A percentile compares a stretch with the other conserved stretches of the same genome.
Conservation (phyloP, 345 rosid genomes). For the Euphorbia lathyris region DNA sequence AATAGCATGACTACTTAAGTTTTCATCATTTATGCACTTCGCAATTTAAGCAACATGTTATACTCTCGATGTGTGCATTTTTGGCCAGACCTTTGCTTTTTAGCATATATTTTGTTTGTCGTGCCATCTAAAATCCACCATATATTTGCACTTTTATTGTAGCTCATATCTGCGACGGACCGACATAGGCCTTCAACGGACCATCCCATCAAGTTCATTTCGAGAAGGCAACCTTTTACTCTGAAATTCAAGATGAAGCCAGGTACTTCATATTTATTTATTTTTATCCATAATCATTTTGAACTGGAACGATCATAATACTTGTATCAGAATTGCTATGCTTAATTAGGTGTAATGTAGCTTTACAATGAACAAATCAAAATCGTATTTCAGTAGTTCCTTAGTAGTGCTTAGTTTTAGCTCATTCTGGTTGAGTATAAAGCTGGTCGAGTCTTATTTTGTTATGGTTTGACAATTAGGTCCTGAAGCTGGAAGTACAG, state of each 20-base stretch:
- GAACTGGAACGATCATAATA: neutral
- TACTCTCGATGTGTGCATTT: too few relatives aligned
- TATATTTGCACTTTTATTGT: constrained; percentile 29
- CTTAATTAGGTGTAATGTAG: neutral
- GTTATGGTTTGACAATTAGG: constrained; percentile 42
- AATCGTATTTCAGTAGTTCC: neutral
- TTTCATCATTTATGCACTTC: too few relatives aligned
- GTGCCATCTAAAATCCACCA: neutral
- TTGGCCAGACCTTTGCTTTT: too few relatives aligned
- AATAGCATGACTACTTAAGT: too few relatives aligned
- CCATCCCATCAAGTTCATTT: constrained; percentile 80
- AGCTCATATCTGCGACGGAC: constrained; percentile 84
- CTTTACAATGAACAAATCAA: neutral
- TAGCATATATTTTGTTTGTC: neutral
- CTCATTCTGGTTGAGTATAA: neutral
- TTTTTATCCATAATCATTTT: neutral
- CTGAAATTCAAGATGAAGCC: constrained; percentile 91
- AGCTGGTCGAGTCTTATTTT: neutral
- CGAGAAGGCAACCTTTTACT: constrained; percentile 54
- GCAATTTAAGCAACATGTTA: too few relatives aligned
- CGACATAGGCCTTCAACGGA: constrained; percentile 70
- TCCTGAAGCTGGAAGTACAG: constrained; percentile 70
- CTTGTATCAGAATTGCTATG: too few relatives aligned
- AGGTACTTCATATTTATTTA: constrained; percentile 37
- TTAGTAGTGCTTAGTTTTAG: neutral